Base-by-base conservation (phyloP, 768 basidiomycete genomes). In the Neoboletus brunneissimus region DNA sequence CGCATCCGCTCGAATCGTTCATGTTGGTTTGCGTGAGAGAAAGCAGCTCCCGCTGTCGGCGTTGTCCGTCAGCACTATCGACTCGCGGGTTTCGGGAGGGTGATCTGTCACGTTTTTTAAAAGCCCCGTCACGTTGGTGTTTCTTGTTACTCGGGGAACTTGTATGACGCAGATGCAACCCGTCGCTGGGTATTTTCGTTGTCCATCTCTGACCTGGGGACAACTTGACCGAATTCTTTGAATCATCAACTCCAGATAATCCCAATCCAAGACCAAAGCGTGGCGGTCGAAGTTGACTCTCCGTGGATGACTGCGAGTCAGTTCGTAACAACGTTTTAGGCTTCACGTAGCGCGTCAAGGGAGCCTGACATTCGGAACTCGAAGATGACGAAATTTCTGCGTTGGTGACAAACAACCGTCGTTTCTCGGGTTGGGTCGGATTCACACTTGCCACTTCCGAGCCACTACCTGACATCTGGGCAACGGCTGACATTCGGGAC, bases 331-430 rank as follows among this genome's bases (percentile, higher is more conserved):
- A 51, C 5, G 46, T 15, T 16, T 63, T 66, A 16, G 54, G 42
- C 44, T 63, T 72, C 10, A 53, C 16, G 55, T 44, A 57, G 25
- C 61, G 61, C 34, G 29, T 38, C 38, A 57, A 43, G 7, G 53
- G 49, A 5, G 48, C 57, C 16, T 77, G 77, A 45, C 73, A 73
- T 27, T 76, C 79, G 4, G 77, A 78, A 46, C 77, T 72, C 20
- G 71, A 74, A 10, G 79, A 77, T 3, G 75, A 66, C n/a, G 74
- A 63, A 12, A 76, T 72, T 42, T 76, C 75, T 1, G 76, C 75
- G 54, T 80, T 81, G 8, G 77, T 72, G 25, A 81, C 76, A 12
- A 75, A 76, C 18, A 81, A 66, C 41, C 74, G 79, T 5, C 79
- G 74, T 48, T 68, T 71, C 23, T 68, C 67, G n/a, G 22, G 52